Evolutionary conservation across 2,329 filamentous ascomycete species (phyloP), one percentile per base, ranked within the genome.

Genomic region (Aspergillus arachidicola): DNA sequence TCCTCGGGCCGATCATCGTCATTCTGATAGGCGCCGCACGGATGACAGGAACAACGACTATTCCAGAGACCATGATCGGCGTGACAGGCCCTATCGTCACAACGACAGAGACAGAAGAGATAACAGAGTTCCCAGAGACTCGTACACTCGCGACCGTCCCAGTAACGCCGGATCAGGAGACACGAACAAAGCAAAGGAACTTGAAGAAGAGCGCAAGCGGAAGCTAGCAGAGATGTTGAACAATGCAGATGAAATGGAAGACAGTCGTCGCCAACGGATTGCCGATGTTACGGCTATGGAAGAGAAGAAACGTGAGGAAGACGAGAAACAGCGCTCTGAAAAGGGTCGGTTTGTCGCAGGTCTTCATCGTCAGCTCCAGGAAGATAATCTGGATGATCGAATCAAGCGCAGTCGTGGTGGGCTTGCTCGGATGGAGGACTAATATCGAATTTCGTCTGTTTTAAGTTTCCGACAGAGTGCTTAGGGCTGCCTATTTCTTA

Each of bases 191-290:
- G 59, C 68, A n/a, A 73, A 71, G 50, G 69, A 70, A 12, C 48
- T 67, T 19, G 73, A 76, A 32, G 74, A 75, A 64, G 75, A 78
- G 50, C 74, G 74, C 28, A 67, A 68, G 41, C 71, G 72, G 28
- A 91, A 88, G 73, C 78, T 93, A 21, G 90, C 88, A 19, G 89
- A 87, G 10, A 93, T 93, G 91, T 89, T 91, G 74, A 84, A 85
- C 21, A 89, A 88, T 32, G 91, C 91, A 5, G 84, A 83, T 1
- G 86, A 90, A 12, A 81, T 96, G 55, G 91, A 94, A 69, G 74
- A 82, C n/a, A 88, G 91, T 68, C 88, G 93, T 36, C 86, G 86
- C 67, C 84, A 85, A 63, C 86, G 92, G 28, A 80, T 96, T 11
- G 86, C 87, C 0, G 87, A 87, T 1, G 79, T 94, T 21, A 88